These are phyloP conservation scores for Boletellus deceptivus DNA, from an alignment of 1,284 basidiomycete genomes.

Conservation along the genomic window DNA sequence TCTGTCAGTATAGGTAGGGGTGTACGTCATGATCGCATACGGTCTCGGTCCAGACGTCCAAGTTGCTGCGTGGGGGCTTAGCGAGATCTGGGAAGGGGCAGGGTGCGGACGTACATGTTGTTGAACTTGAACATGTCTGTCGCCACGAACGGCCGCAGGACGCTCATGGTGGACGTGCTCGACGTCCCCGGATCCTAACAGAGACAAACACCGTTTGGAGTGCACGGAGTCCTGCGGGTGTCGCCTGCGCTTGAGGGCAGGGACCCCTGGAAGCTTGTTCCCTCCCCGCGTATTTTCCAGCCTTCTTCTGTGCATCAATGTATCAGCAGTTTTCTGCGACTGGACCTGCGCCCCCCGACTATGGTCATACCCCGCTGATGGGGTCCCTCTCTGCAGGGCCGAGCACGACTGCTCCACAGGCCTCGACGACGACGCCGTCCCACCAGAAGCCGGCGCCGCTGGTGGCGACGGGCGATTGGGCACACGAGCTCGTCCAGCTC, in stretches of 20 bases:
- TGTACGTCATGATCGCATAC: conserved; percentile 41
- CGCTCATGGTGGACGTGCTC: conserved; percentile 54
- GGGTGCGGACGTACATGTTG: conserved; percentile 58
- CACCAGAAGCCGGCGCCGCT: conserved; percentile 43
- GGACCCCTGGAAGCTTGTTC: conserved; percentile 33
- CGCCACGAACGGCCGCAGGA: conserved; percentile 80
- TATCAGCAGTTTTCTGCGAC: conserved; percentile 39
- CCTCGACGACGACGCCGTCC: conserved; percentile 24
- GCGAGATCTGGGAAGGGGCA: neutral
- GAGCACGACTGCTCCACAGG: conserved; percentile 35
- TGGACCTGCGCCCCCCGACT: conserved; percentile 33
- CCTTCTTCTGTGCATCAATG: conserved; percentile 35
- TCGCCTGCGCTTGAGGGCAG: neutral
- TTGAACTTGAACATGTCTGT: conserved; percentile 91
- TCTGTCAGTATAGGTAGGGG: conserved; percentile 6
- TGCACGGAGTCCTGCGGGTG: conserved; percentile 28
- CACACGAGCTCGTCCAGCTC: conserved; percentile 75
- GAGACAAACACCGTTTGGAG: conserved; percentile 23
- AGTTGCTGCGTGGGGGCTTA: conserved; percentile 56
- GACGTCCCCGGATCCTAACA: conserved; percentile 31
- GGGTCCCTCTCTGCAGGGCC: conserved; percentile 34
- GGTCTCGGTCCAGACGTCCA: conserved; percentile 94
- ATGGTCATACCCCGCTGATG: conserved; percentile 34
- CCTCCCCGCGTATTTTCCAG: conserved; percentile 25
- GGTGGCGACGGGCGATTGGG: conserved; percentile 77